Evolutionary conservation across 2,329 filamentous ascomycete species (phyloP).

Genomic region (Xylaria multiplex): DNA sequence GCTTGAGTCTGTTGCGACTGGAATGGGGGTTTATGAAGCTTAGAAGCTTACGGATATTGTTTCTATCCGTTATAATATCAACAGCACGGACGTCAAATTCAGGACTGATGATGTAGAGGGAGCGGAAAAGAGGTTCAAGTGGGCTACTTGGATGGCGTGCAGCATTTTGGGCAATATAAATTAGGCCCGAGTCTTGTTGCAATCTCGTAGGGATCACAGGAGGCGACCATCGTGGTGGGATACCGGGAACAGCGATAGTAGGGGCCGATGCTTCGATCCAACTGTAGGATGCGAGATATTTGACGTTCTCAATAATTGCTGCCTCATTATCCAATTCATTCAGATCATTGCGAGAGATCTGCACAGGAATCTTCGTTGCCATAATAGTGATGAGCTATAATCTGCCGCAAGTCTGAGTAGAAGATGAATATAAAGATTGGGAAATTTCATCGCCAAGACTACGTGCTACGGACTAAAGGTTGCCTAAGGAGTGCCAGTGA

Average conservation of each 20-base stretch:
- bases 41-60: conserved; percentile 61
- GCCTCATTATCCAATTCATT: background rate
- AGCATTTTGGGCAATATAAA: conserved; percentile 59
- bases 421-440: background rate
- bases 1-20: conserved; percentile 42
- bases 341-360: background rate
- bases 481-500: too few species aligned
- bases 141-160: conserved; percentile 56
- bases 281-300: conserved; percentile 60
- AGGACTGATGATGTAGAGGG: conserved; percentile 53
- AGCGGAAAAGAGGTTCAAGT: conserved; percentile 59
- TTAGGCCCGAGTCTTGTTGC: conserved; percentile 52
- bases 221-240: conserved; percentile 53
- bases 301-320: conserved; percentile 41
- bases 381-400: background rate
- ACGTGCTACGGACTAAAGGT: too few species aligned
- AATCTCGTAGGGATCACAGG: conserved; percentile 43
- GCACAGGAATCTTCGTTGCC: background rate
- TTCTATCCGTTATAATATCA: conserved; percentile 58
- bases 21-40: conserved; percentile 52
- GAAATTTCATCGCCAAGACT: background rate
- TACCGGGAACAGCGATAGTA: conserved; percentile 59
- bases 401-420: background rate
- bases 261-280: conserved; percentile 56
- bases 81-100: conserved; percentile 52